Percentiles rank a stretch among this genome's conserved stretches.
Conservation (phyloP, 1,139 yeast genomes). For the Nakaseomyces delphensis region DNA sequence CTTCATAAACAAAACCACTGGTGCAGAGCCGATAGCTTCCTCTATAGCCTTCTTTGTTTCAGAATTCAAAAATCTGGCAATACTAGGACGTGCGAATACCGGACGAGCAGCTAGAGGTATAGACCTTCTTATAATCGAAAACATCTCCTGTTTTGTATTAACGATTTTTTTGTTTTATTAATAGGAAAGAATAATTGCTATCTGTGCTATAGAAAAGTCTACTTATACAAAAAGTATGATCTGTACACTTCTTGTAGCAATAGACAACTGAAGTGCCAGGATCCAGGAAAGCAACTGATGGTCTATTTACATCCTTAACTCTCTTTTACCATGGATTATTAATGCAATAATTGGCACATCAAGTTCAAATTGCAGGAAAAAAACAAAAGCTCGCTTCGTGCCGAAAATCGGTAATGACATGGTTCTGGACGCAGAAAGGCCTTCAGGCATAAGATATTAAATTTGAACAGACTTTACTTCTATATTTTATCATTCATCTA, state of each 20-base stretch:
- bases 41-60: conserved; percentile 80
- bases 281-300: too few species aligned
- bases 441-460: too few species aligned
- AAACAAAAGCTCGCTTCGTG: not conserved
- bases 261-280: too few species aligned
- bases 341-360: not conserved
- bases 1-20: conserved; percentile 91
- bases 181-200: not conserved
- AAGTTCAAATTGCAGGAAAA: too few species aligned
- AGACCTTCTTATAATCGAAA: not conserved
- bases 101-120: conserved; percentile 1
- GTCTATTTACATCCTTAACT: too few species aligned
- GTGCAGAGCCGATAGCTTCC: conserved; percentile 76
- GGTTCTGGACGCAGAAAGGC: not conserved
- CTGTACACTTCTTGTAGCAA: too few species aligned
- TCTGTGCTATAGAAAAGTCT: too few species aligned
- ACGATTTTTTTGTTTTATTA: not conserved
- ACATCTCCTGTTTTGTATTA: not conserved
- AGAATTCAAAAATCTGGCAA: conserved; percentile 40
- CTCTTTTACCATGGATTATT: not conserved
- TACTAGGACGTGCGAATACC: conserved; percentile 23
- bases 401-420: not conserved
- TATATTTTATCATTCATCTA: not conserved
- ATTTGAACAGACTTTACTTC: too few species aligned
- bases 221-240: too few species aligned